Evolutionary conservation across 1,284 basidiomycete species (phyloP).

Genomic region (Cutaneotrichosporon arboriforme): DNA sequence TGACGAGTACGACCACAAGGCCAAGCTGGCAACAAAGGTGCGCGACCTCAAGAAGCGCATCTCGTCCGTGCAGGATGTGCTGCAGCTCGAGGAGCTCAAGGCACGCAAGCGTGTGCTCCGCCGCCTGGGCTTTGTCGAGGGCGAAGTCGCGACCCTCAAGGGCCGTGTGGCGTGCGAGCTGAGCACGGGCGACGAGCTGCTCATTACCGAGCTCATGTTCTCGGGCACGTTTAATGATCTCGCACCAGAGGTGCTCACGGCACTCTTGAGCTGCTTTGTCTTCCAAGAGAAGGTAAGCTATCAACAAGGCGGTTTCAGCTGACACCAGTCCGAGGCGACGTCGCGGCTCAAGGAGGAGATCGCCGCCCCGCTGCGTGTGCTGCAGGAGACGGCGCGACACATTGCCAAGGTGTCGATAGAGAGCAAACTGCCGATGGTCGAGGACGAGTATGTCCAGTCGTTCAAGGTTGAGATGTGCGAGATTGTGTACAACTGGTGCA

Average conservation of each 20-base stretch:
- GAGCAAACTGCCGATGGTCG: constrained; percentile 77
- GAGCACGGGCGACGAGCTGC: constrained; percentile 89
- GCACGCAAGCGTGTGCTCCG: constrained; percentile 89
- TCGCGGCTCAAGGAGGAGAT: constrained; percentile 87
- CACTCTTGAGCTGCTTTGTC: constrained; percentile 90
- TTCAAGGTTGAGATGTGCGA: constrained; percentile 99
- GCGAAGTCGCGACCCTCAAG: constrained; percentile 96
- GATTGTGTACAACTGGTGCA: constrained; percentile 93
- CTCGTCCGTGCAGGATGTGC: constrained; percentile 79
- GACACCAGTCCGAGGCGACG: constrained; percentile 70
- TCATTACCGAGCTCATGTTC: constrained; percentile 96
- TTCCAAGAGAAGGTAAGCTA: constrained; percentile 85
- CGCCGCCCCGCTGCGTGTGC: constrained; percentile 79
- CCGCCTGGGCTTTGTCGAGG: constrained; percentile 80
- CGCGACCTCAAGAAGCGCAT: constrained; percentile 76
- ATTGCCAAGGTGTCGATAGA: constrained; percentile 96
- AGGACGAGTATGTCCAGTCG: constrained; percentile 91
- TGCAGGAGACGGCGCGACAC: constrained; percentile 90
- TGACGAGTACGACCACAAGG: constrained; percentile 72
- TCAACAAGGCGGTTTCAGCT: not conserved
- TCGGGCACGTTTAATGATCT: constrained; percentile 91
- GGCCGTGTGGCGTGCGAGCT: constrained; percentile 98
- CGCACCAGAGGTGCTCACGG: constrained; percentile 85
- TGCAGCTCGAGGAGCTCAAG: constrained; percentile 96
- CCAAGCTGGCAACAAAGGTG: constrained; percentile 63